Percentiles rank a stretch among this genome's conserved stretches.
phyloP scores from a whole-genome alignment of 176 grass and related monocot species.

The Carex cristatella region DNA sequence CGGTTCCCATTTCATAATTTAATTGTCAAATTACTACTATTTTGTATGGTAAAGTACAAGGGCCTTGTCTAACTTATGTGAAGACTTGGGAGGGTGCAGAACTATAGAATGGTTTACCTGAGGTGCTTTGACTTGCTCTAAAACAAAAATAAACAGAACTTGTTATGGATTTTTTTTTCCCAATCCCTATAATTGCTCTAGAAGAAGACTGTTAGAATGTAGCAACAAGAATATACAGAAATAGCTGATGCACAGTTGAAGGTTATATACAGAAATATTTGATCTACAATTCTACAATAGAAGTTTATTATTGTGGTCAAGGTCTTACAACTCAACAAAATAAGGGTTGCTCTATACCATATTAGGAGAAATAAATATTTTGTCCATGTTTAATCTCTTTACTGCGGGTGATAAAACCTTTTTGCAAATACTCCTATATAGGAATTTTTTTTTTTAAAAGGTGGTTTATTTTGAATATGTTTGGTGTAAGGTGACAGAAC shows the following conservation, averaged over 20 bases:
- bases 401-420: background rate
- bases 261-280: background rate
- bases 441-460: background rate
- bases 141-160: background rate
- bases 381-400: background rate
- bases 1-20: too few relatives aligned
- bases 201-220: background rate
- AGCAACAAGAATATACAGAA: background rate
- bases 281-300: background rate
- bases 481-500: background rate
- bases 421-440: background rate
- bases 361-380: background rate
- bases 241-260: background rate
- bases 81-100: background rate
- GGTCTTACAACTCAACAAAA: background rate
- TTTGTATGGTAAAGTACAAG: background rate
- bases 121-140: background rate
- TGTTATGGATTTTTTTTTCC: background rate
- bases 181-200: background rate
- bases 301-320: background rate
- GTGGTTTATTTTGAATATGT: background rate
- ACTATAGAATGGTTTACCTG: background rate
- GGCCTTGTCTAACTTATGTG: background rate
- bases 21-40: slow-evolving; percentile 1
- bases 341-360: background rate